Conservation (phyloP, 495 filamentous ascomycete genomes). For the Poronia punctata region DNA sequence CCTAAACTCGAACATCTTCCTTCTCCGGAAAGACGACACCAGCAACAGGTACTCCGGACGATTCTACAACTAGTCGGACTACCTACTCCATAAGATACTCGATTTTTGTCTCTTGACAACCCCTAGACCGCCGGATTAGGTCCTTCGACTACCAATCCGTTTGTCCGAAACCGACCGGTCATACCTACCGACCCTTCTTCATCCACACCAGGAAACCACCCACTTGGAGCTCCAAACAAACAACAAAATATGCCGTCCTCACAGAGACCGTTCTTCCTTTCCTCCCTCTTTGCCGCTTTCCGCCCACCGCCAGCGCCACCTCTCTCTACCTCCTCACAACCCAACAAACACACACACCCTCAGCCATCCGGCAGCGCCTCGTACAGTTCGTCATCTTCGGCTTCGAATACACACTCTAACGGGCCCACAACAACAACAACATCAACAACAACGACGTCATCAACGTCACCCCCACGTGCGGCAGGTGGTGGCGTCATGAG, state of each 20-base stretch:
- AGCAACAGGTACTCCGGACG: too few species aligned
- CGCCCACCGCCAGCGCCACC: constrained; percentile 41
- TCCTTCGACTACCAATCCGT: too few species aligned
- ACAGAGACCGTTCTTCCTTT: constrained; percentile 73
- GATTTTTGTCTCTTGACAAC: too few species aligned
- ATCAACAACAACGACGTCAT: constrained; percentile 23
- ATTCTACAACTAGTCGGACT: too few species aligned
- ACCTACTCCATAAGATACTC: too few species aligned
- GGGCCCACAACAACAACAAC: constrained; percentile 14
- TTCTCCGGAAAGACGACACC: too few species aligned
- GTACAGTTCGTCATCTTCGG: constrained; percentile 31
- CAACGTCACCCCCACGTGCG: constrained; percentile 28
- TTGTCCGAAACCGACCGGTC: not conserved
- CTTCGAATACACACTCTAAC: constrained; percentile 21
- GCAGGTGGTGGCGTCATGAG: constrained; percentile 27
- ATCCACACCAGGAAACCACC: not conserved
- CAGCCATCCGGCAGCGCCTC: constrained; percentile 32
- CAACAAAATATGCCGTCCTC: constrained; percentile 51
- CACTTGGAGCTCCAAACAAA: not conserved
- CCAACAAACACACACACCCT: constrained; percentile 36
- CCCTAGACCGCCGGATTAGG: too few species aligned
- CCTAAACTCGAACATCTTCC: too few species aligned
- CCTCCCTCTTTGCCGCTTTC: constrained; percentile 81
- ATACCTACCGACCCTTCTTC: not conserved
- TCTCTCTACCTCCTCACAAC: constrained; percentile 29